Base-by-base conservation (phyloP, 1,284 basidiomycete species). In the Rhodotorula sp. region DNA sequence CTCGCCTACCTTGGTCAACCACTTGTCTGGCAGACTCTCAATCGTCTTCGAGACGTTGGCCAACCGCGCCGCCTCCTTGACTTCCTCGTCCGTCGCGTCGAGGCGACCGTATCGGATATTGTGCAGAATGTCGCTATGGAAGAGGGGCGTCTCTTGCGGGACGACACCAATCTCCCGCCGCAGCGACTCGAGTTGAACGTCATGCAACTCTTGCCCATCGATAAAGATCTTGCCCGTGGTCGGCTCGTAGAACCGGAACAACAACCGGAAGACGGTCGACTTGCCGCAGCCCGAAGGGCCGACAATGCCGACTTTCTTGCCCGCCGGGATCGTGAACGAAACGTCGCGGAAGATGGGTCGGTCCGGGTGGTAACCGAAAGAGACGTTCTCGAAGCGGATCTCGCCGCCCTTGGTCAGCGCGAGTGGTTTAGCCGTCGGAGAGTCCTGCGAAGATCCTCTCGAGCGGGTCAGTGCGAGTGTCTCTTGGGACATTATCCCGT, bases 231-330 rank as follows among this genome's bases (percentile, higher is more conserved):
- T 84, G 1, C 95, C 97, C 0, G 86, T 85, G 4, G 85, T 81
- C 0, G 93, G 93, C 58, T 93, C 89, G 82, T 97, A 99, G 85
- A 97, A 98, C 14, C 95, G 86, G 84, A 93, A 98, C 23, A 99
- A 84, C 0, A 99, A 87, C 5, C 95, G 88, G 84, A 98, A 92
- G 66, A 99, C 88, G 5, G 95, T 99, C 26, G 92, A 95, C 83
- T 99, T 99, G n/a, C 95, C 97, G 78, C 93, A 97, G 15, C 95
- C 97, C 0, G 92, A 95, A 0, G 95, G 94, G 0, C 95, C 95
- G 49, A 99, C 95, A 65, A 99, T 90, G 12, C 95, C 95, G 1
- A 95, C 90, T 80, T 97, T 97, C 82, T 92, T 91, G 3, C 97
- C 95, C 0, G 93, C 94, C 0, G 95, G 95, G 61, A 98, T 89